Conservation (phyloP, 768 basidiomycete species). For the Boletales sp. region DNA sequence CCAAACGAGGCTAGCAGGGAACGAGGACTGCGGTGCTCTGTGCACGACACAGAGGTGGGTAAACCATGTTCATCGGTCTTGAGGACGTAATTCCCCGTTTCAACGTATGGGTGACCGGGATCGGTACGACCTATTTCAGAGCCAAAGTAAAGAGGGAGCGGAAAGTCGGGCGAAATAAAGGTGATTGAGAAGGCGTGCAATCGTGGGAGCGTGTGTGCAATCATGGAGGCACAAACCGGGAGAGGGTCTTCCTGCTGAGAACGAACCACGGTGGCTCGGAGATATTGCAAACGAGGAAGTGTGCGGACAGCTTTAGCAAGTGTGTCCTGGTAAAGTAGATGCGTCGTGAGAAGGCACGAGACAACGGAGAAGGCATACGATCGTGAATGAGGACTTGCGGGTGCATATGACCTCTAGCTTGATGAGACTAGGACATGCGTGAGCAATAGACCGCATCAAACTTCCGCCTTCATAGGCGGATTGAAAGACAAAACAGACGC, state of each 20-base stretch:
- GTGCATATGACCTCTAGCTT: conserved; percentile 65
- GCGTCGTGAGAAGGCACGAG: background rate
- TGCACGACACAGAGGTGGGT: conserved; percentile 49
- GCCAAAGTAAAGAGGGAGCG: conserved; percentile 45
- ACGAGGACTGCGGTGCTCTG: conserved; percentile 40
- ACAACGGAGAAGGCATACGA: conserved; percentile 39
- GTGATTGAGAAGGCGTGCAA: conserved; percentile 61
- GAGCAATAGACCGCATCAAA: conserved; percentile 61
- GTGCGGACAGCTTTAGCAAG: conserved; percentile 61
- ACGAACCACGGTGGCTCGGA: conserved; percentile 63
- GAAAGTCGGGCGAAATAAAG: conserved; percentile 58
- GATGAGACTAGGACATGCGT: conserved; percentile 60
- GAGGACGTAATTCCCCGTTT: conserved; percentile 55
- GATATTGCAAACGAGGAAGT: conserved; percentile 59
- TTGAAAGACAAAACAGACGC: conserved; percentile 65
- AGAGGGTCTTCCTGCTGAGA: conserved; percentile 64
- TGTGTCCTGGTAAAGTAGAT: conserved; percentile 18
- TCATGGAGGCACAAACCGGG: conserved; percentile 52
- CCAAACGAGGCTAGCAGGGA: conserved; percentile 28
- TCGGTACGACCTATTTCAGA: conserved; percentile 38
- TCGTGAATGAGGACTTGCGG: conserved; percentile 68
- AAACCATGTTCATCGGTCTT: conserved; percentile 62
- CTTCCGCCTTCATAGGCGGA: conserved; percentile 73
- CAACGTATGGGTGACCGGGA: conserved; percentile 24
- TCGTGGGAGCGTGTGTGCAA: conserved; percentile 65